Evolutionary conservation across 2,329 filamentous ascomycete genomes (phyloP).

Genomic region (Alternaria triticina): DNA sequence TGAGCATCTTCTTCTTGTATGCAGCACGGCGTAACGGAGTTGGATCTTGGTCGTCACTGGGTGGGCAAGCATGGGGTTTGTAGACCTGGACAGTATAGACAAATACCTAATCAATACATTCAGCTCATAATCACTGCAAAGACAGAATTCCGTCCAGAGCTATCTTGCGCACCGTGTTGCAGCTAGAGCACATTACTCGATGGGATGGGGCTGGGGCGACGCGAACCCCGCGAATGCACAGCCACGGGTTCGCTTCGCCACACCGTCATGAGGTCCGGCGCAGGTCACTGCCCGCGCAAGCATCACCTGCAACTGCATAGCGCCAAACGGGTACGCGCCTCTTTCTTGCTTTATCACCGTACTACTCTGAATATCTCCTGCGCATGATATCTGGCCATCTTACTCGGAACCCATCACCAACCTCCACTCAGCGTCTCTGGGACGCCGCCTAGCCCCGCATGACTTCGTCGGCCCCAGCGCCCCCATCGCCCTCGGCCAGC

Average conservation of each 20-base stretch:
- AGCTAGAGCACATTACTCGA: background rate
- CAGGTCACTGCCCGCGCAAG: background rate
- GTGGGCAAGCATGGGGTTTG: background rate
- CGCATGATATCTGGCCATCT: background rate
- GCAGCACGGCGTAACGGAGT: constrained; percentile 28
- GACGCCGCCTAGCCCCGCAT: constrained; percentile 31
- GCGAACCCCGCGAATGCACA: background rate
- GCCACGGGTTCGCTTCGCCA: background rate
- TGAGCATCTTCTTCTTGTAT: constrained; percentile 15
- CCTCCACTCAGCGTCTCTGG: constrained; percentile 1
- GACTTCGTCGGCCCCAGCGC: constrained; percentile 41
- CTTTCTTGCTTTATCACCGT: background rate
- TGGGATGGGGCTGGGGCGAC: background rate
- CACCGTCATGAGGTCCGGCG: no score
- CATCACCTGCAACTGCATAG: constrained; percentile 21
- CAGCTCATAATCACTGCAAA: background rate
- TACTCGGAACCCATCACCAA: background rate
- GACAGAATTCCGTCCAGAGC: background rate
- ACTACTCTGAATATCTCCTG: background rate
- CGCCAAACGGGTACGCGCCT: constrained; percentile 11
- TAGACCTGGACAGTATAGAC: constrained; percentile 4
- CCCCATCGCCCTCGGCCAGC: constrained; percentile 79
- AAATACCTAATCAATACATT: constrained; percentile 4
- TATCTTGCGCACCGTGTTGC: background rate
- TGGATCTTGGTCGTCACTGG: constrained; percentile 7